These are phyloP conservation scores for Sindora glabra DNA, from an alignment of 306 rosid species.

Conservation along the genomic window DNA sequence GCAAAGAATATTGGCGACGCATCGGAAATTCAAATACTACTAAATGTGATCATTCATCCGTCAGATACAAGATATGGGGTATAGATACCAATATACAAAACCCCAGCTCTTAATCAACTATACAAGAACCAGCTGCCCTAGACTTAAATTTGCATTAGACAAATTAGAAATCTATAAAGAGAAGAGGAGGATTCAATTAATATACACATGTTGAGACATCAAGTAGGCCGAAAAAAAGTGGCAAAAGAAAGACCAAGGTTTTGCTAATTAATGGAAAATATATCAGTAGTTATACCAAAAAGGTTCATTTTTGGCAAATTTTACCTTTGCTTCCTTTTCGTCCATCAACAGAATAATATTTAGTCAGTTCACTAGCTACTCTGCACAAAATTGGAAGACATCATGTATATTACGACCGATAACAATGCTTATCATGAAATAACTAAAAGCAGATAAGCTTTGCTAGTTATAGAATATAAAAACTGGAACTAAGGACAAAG, in stretches of 20 bases:
- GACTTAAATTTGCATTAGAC: no score
- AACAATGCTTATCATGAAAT: neutral
- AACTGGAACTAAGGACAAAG: neutral
- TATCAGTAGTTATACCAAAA: constrained; percentile 38
- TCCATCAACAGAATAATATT: constrained; percentile 41
- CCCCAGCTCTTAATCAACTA: no score
- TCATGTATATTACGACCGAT: neutral
- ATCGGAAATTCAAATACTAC: no score
- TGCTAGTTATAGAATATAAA: neutral
- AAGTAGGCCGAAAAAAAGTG: no score
- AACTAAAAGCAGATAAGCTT: neutral
- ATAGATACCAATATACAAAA: no score
- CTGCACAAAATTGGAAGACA: constrained; percentile 40
- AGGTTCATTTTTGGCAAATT: constrained; percentile 38
- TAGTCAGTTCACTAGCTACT: constrained; percentile 58
- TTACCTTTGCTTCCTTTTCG: constrained; percentile 51
- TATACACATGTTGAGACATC: no score
- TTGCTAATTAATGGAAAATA: constrained; percentile 31
- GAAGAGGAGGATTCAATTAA: no score
- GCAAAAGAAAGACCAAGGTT: constrained; percentile 7
- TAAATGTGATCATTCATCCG: no score
- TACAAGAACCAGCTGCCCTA: no score
- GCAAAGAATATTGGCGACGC: no score
- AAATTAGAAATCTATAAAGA: no score
- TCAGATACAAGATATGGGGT: no score